Base-by-base conservation (phyloP, 352 stramenopile species). In the Lagenidium giganteum region DNA sequence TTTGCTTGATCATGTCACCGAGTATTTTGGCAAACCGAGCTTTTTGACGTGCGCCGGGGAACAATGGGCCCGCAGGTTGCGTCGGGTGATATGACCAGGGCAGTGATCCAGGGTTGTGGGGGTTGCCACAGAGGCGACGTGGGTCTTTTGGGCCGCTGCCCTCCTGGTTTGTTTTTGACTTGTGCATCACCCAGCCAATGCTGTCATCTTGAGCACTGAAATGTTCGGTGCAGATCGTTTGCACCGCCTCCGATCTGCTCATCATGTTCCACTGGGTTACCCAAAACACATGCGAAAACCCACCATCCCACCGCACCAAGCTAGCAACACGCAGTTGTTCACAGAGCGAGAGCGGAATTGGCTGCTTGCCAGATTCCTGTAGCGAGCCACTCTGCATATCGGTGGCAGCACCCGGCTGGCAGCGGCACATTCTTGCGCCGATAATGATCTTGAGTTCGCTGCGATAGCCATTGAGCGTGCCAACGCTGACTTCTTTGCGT, bases 231-330 rank as follows among this genome's bases (percentile, higher is more conserved):
- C 50, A 13, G 2, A 60, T 2, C 2, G 37, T 63, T 30, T 67
- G 14, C 9, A 60, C 48, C 2, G 48, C 62, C 16, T 48, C 53
- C 1, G 48, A 60, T 2, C 48, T 27, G 16, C 58, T 63, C 58
- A 63, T 63, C 5, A 57, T 26, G 45, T 67, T 60, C 58, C 58
- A 63, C 39, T 63, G 52, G 0, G 42, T 45, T 13, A 28, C 51
- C 3, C 60, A 30, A 39, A 61, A 63, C 0, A 60, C 27, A 34
- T 63, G 58, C 0, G 49, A 16, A 49, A 64, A 64, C 0, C 47
- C 54, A 25, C 27, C 11, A 16, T 57, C 54, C 9, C 25, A 31
- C 3, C 36, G 36, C 3, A 24, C 25, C 13, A 49, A n/a, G n/a
- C n/a, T n/a, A n/a, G n/a, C n/a, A n/a, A n/a, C n/a, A n/a, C n/a